phyloP scores from a whole-genome alignment of 306 rosid species.

The Senna siamea region DNA sequence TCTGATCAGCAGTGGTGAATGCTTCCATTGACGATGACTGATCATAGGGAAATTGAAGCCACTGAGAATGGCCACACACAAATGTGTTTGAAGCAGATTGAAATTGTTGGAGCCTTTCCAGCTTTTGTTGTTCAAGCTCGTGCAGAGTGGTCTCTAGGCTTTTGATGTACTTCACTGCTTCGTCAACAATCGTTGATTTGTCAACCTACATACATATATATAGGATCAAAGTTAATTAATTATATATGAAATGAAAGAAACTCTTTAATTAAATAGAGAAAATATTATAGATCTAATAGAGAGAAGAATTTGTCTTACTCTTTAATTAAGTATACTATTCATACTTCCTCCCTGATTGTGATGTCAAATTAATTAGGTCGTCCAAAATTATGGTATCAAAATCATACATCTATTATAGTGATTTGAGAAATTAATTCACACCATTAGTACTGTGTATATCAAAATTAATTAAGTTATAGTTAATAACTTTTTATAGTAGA shows the following conservation, averaged over 20 bases:
- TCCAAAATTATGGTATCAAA: too few species aligned
- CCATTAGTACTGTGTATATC: too few species aligned
- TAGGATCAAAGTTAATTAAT: background rate
- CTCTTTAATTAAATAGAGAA: background rate
- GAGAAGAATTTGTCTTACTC: too few species aligned
- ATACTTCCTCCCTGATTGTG: too few species aligned
- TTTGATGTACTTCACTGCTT: conserved; percentile 62
- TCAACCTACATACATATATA: conserved; percentile 47
- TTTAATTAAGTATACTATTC: too few species aligned
- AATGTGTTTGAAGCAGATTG: conserved; percentile 3
- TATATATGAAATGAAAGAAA: background rate
- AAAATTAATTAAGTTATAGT: too few species aligned
- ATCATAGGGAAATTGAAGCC: conserved; percentile 11
- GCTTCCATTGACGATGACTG: conserved; percentile 48
- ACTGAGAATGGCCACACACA: conserved; percentile 28
- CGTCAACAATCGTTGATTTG: conserved; percentile 76
- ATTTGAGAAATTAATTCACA: too few species aligned
- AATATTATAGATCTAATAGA: too few species aligned
- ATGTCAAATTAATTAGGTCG: too few species aligned
- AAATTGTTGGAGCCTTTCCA: conserved; percentile 39
- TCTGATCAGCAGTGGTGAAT: conserved; percentile 44
- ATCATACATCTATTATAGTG: too few species aligned
- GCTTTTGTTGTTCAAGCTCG: conserved; percentile 56
- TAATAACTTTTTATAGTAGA: too few species aligned
- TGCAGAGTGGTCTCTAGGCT: conserved; percentile 45